Base-by-base conservation (phyloP, 164 flowering plant species). In the Kingdonia uniflora region DNA sequence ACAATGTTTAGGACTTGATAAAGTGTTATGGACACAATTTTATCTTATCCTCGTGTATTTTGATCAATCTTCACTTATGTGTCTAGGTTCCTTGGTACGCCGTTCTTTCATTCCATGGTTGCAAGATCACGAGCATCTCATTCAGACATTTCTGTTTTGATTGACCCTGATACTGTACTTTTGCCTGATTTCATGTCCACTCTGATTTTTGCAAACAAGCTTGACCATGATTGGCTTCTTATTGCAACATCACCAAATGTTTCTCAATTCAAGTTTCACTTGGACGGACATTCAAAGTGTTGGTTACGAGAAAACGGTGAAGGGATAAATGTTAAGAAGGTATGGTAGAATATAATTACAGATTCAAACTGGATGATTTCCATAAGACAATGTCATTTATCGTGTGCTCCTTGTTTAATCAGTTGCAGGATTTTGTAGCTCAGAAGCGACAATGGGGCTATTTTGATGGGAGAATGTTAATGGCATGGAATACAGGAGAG, bases 71-170 rank as follows among this genome's bases (percentile, higher is more conserved):
- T n/a, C n/a, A n/a, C n/a, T n/a, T n/a, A n/a, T n/a, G n/a, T 58
- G 23, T 60, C 10, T 71, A 85, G 99, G 70, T 88, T 92, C 63
- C 70, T 77, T 5, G 95, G 91, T 15, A 77, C 82, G 19, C 95
- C 99, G n/a, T 92, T 81, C 59, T 86, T 84, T 49, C 95, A 92
- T 76, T 86, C 95, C 57, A 92, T 92, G 91, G 70, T 92, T 43
- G 82, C 84, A 43, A 76, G 90, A 62, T 57, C 95, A 44, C 74
- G 50, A 52, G 71, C 75, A 58, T 86, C 80, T 42, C 39, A 52
- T 16, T 76, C 95, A 12, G 85, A 88, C 61, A 69, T 92, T 44
- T 73, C 76, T 64, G 86, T 81, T 51, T 52, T 88, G 44, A 59
- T 86, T 17, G 80, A 86, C 62, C 80, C 95, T 0, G 82, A 81